Evolutionary conservation across 2,329 filamentous ascomycete genomes (phyloP).

Genomic region (Fusarium paranaense): DNA sequence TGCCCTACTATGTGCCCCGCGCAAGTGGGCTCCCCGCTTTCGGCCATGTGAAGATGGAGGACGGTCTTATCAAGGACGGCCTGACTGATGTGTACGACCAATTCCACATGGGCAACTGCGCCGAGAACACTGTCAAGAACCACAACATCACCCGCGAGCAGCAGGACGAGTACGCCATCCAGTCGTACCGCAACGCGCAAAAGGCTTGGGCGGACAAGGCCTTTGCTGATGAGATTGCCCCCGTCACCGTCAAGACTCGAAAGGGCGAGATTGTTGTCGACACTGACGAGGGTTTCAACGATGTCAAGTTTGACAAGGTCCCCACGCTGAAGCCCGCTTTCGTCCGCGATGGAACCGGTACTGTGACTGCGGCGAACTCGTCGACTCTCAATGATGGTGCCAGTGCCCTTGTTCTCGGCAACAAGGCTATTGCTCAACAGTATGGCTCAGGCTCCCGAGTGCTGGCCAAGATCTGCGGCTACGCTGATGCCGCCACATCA

Average conservation of each 20-base stretch:
- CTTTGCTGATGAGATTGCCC: slow-evolving; percentile 90
- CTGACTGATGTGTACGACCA: slow-evolving; percentile 97
- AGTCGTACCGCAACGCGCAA: slow-evolving; percentile 89
- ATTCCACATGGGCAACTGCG: slow-evolving; percentile 98
- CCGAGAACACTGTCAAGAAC: slow-evolving; percentile 93
- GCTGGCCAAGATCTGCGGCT: slow-evolving; percentile 86
- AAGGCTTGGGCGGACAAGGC: slow-evolving; percentile 85
- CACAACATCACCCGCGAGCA: slow-evolving; percentile 82
- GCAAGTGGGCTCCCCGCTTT: slow-evolving; percentile 87
- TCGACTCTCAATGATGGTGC: slow-evolving; percentile 96
- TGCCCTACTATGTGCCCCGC: slow-evolving; percentile 89
- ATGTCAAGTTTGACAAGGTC: slow-evolving; percentile 88
- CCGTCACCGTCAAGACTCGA: slow-evolving; percentile 84
- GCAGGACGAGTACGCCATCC: slow-evolving; percentile 92
- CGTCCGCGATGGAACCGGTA: slow-evolving; percentile 84
- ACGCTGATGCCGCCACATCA: slow-evolving; percentile 90
- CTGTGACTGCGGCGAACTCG: slow-evolving; percentile 93
- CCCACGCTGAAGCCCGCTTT: slow-evolving; percentile 91
- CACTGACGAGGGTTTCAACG: slow-evolving; percentile 89
- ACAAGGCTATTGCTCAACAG: slow-evolving; percentile 81
- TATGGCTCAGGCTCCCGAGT: slow-evolving; percentile 83
- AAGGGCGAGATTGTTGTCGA: slow-evolving; percentile 86
- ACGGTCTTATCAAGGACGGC: slow-evolving; percentile 94
- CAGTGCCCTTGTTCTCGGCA: slow-evolving; percentile 87
- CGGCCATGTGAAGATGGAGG: slow-evolving; percentile 87